A percentile compares a stretch with the other conserved stretches of the same genome.
phyloP scores from a whole-genome alignment of 2,329 filamentous ascomycete species.

The Chrysoporthe cubensis region DNA sequence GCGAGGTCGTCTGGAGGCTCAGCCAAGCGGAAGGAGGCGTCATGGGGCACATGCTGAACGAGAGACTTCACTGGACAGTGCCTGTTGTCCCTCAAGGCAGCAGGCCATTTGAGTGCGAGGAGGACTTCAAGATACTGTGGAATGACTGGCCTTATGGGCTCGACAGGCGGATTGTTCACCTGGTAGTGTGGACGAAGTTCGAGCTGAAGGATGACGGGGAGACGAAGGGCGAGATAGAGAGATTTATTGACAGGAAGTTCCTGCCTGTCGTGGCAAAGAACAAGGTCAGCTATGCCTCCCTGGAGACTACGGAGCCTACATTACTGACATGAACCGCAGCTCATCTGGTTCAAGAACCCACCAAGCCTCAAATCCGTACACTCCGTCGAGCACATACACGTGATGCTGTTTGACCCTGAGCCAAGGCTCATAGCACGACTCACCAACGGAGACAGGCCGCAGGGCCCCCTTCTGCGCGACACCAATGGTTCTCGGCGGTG shows the following conservation, averaged over 20 bases:
- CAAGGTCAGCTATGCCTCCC: conserved; percentile 50
- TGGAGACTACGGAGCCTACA: background rate
- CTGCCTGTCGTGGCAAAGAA: conserved; percentile 53
- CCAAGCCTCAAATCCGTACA: conserved; percentile 80
- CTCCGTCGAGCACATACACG: conserved; percentile 90
- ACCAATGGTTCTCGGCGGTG: background rate
- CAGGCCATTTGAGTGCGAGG: conserved; percentile 48
- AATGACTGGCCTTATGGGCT: conserved; percentile 97
- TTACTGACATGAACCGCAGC: conserved; percentile 35
- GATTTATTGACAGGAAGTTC: conserved; percentile 72
- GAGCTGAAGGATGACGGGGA: conserved; percentile 68
- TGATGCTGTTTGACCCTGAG: conserved; percentile 84
- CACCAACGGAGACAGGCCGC: conserved; percentile 74
- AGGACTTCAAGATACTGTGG: conserved; percentile 73
- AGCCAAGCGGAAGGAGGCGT: conserved; percentile 69
- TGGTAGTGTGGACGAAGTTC: conserved; percentile 95
- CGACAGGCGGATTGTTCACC: conserved; percentile 75
- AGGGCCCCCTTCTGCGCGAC: conserved; percentile 51
- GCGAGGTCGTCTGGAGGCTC: conserved; percentile 68
- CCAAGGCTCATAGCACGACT: conserved; percentile 69
- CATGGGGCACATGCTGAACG: conserved; percentile 72
- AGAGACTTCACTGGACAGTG: conserved; percentile 71
- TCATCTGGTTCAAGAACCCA: conserved; percentile 90
- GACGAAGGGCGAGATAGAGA: conserved; percentile 68
- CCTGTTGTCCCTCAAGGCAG: conserved; percentile 42